Conservation (phyloP, 140 eudicot species). For the Anethum foeniculum region DNA sequence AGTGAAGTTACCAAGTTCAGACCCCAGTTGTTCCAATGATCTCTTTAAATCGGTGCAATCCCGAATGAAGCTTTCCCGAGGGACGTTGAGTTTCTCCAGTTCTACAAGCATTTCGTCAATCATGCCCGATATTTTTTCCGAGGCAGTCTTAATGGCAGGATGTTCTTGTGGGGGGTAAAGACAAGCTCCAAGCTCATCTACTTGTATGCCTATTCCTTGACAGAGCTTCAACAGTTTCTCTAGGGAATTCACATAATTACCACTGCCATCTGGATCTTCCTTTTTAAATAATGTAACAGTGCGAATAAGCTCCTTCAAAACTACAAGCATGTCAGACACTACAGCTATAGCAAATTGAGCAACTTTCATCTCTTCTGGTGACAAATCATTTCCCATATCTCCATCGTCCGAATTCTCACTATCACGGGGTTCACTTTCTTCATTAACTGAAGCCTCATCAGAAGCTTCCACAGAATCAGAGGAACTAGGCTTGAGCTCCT, state of each 20-base stretch:
- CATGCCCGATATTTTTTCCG: conserved; percentile 33
- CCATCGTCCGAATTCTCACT: conserved; percentile 40
- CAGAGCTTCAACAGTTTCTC: conserved; percentile 53
- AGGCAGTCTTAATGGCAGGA: conserved; percentile 45
- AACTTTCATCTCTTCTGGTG: conserved; percentile 85
- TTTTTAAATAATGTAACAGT: conserved; percentile 53
- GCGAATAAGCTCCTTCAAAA: conserved; percentile 64
- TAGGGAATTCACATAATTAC: conserved; percentile 36
- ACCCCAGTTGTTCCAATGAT: conserved; percentile 41
- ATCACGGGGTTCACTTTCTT: conserved; percentile 16
- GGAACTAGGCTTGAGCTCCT: conserved; percentile 72
- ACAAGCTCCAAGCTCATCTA: conserved; percentile 91
- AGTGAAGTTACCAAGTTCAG: conserved; percentile 28
- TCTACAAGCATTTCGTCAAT: conserved; percentile 42
- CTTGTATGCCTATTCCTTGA: conserved; percentile 53
- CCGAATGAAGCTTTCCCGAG: conserved; percentile 39
- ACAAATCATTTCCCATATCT: conserved; percentile 69
- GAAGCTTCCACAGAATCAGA: conserved; percentile 24
- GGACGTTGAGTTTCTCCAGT: conserved; percentile 39
- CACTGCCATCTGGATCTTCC: conserved; percentile 23
- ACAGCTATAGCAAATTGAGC: conserved; percentile 34
- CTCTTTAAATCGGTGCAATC: conserved; percentile 40
- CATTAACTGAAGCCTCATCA: conserved; percentile 22
- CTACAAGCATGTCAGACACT: conserved; percentile 47
- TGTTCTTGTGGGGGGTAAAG: conserved; percentile 92